Percentiles rank a stretch among this genome's conserved stretches.
These are phyloP conservation scores for Elsinoe perseae DNA, from an alignment of 2,329 filamentous ascomycete species.

Conservation along the genomic window DNA sequence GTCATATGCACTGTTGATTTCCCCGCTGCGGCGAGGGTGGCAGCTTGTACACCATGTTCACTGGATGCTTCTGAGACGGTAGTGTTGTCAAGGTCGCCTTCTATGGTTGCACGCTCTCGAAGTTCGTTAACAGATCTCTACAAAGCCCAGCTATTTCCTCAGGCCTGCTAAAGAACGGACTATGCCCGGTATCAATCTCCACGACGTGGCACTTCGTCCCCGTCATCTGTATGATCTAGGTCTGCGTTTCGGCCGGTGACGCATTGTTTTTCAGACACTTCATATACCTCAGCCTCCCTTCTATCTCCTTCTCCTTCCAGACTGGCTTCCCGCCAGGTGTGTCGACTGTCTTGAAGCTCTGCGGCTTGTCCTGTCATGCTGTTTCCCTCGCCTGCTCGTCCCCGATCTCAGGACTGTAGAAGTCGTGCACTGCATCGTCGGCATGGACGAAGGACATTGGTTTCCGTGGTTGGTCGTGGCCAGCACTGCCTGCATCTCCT, in stretches of 20 bases:
- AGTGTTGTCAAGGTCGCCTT: too few species aligned
- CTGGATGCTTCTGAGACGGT: too few species aligned
- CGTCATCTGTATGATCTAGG: neutral
- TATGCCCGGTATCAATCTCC: slow-evolving; percentile 10
- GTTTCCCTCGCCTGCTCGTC: slow-evolving; percentile 17
- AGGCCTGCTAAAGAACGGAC: slow-evolving; percentile 6
- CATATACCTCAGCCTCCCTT: slow-evolving; percentile 5
- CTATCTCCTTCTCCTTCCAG: neutral
- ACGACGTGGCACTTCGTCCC: neutral
- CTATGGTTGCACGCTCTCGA: neutral
- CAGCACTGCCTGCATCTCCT: too few species aligned
- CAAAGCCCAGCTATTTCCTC: neutral
- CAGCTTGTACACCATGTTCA: too few species aligned
- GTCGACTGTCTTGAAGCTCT: neutral
- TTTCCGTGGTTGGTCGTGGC: neutral
- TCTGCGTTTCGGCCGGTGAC: neutral
- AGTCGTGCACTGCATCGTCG: neutral
- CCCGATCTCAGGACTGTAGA: slow-evolving; percentile 11
- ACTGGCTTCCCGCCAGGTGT: neutral
- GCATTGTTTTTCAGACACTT: slow-evolving; percentile 1
- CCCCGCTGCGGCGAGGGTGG: too few species aligned
- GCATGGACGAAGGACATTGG: neutral
- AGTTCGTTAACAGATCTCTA: neutral
- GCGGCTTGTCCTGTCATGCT: slow-evolving; percentile 13
- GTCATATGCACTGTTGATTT: too few species aligned